Conservation (phyloP, 2,329 filamentous ascomycete genomes). For the Exophiala alcalophila region DNA sequence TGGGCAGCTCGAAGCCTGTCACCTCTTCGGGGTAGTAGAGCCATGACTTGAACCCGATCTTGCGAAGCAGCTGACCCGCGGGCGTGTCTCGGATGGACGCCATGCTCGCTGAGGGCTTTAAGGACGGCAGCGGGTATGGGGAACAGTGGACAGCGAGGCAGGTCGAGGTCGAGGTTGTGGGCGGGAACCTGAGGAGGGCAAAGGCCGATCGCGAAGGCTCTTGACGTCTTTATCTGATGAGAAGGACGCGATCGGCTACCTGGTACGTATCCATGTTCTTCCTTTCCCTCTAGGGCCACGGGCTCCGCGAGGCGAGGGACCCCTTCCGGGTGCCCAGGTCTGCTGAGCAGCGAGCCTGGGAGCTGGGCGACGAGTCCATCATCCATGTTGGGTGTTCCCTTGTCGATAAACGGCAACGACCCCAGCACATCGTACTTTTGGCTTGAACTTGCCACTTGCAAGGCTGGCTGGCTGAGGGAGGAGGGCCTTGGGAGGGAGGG, state of each 20-base stretch:
- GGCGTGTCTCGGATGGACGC: constrained; percentile 18
- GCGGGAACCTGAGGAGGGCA: no score
- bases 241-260: constrained; percentile 1
- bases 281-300: neutral
- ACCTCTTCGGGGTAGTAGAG: constrained; percentile 21
- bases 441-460: constrained; percentile 1
- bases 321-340: neutral
- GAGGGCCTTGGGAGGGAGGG: neutral
- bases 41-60: constrained; percentile 16
- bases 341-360: neutral
- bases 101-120: no score
- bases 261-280: neutral
- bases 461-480: constrained; percentile 12
- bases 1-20: constrained; percentile 13
- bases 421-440: no score
- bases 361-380: neutral
- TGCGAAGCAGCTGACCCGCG: constrained; percentile 19
- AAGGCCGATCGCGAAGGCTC: neutral
- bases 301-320: neutral
- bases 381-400: neutral
- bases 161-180: no score
- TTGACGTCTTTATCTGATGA: neutral
- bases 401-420: no score
- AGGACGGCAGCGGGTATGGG: no score
- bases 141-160: no score